Evolutionary conservation across 2,329 filamentous ascomycete genomes (phyloP).

Genomic region (Penicillium sclerotiorum): DNA sequence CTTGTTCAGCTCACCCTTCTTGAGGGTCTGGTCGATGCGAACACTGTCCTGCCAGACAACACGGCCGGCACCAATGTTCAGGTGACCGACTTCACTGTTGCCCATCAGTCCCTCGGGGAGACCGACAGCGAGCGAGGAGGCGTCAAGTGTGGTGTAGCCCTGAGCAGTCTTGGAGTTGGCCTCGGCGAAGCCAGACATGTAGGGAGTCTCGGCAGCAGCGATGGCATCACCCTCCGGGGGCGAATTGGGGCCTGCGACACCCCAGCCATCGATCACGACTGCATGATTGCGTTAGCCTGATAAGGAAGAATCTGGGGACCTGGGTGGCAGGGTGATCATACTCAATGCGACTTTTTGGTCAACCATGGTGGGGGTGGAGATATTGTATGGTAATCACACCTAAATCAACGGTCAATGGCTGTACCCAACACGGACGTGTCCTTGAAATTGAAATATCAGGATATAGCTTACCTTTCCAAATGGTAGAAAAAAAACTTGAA

Average conservation of each 20-base stretch:
- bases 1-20: slow-evolving; percentile 76
- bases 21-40: slow-evolving; percentile 90
- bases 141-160: slow-evolving; percentile 90
- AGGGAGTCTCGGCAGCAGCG: slow-evolving; percentile 85
- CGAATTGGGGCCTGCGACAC: slow-evolving; percentile 77
- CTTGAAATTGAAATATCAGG: not conserved
- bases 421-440: slow-evolving; percentile 6
- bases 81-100: slow-evolving; percentile 96
- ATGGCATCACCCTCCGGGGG: slow-evolving; percentile 93
- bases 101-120: slow-evolving; percentile 97
- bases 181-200: slow-evolving; percentile 83
- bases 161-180: slow-evolving; percentile 70
- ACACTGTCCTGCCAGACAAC: slow-evolving; percentile 99
- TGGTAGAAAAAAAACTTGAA: too few species aligned
- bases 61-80: slow-evolving; percentile 96
- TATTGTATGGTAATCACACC: slow-evolving; percentile 21
- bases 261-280: slow-evolving; percentile 99
- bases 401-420: slow-evolving; percentile 23
- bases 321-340: slow-evolving; percentile 47
- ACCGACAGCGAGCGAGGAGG: slow-evolving; percentile 92
- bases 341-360: slow-evolving; percentile 71
- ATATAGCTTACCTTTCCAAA: slow-evolving; percentile 16
- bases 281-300: slow-evolving; percentile 33
- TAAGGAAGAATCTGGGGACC: slow-evolving; percentile 20
- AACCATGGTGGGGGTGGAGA: slow-evolving; percentile 57